Base-by-base conservation (phyloP, 345 rosid genomes). In the Carallia pectinifolia region DNA sequence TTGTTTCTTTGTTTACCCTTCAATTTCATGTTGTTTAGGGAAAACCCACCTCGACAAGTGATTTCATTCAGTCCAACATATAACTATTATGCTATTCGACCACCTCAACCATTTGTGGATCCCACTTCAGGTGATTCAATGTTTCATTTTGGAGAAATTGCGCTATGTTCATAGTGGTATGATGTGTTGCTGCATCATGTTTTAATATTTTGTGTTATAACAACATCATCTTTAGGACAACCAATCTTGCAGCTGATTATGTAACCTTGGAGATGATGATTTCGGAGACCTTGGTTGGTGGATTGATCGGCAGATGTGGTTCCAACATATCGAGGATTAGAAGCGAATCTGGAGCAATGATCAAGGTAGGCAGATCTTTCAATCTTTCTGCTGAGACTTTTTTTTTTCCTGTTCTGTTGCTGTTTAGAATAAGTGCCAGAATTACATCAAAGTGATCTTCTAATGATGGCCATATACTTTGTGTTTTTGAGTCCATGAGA, bases 231-330 rank as follows among this genome's bases (percentile, higher is more conserved):
- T 83, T 82, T 81, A 84, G 85, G 87, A 78, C 81, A 82, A 84
- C 74, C 87, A 79, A 79, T 86, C 85, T 82, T 84, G 86, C 90
- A 86, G 93, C 89, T 88, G 90, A 80, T 44, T 85, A 80, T 67
- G 84, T 86, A 52, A 86, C 87, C 6, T 58, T 85, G 36, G 88
- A 85, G 83, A 85, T 86, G 93, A 74, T 85, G 89, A 82, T 86
- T 65, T 76, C 85, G 44, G 90, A 86, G 68, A 68, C 85, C 3
- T 30, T 81, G 79, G 85, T 88, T 64, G 90, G 90, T 53, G 89
- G 90, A 69, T 72, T 86, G 83, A 88, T 88, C 2, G 88, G 90
- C 8, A 77, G 86, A 66, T 62, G 79, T 16, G 93, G 93, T 47
- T 77, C 90, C 72, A 88, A 88, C 71, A 88, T 86, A 68, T 83